Evolutionary conservation across 208 protist species (phyloP).

Genomic region (Acanthamoeba castellanii): DNA sequence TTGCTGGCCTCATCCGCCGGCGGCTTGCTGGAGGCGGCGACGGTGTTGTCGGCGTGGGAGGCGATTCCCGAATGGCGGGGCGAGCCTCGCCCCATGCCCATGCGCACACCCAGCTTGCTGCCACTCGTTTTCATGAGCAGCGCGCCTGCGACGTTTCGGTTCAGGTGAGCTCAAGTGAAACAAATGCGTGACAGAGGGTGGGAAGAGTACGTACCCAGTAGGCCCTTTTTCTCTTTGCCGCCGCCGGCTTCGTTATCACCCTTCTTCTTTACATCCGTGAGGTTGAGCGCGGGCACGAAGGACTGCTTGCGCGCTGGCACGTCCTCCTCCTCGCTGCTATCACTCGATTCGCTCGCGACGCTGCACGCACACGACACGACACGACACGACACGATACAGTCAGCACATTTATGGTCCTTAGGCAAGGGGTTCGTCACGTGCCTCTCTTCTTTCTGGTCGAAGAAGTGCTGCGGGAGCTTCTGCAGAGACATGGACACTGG

Average conservation of each 20-base stretch:
- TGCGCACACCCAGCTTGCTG: not conserved
- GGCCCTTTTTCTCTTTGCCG: not conserved
- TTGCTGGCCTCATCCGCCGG: not conserved
- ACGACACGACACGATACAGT: not conserved
- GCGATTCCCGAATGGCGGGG: not conserved
- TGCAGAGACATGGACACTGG: not conserved
- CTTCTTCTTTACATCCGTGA: conserved; percentile 17
- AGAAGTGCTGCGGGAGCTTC: not conserved
- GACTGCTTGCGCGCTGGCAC: not conserved
- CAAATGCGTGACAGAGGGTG: not conserved
- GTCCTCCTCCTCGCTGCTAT: not conserved
- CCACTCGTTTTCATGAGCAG: not conserved
- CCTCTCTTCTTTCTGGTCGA: not conserved
- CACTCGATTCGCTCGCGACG: not conserved
- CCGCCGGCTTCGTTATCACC: not conserved
- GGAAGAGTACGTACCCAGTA: not conserved
- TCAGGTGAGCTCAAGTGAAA: not conserved
- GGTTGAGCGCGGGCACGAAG: not conserved
- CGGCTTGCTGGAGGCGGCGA: not conserved
- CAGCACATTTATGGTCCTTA: not conserved
- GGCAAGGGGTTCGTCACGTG: not conserved
- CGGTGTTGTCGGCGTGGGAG: not conserved
- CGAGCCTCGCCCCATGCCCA: not conserved
- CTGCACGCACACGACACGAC: not conserved
- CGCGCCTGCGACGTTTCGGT: not conserved